These are phyloP conservation scores for Dactylellina sp. DNA, from an alignment of 2,329 filamentous ascomycete species.

Conservation along the genomic window DNA sequence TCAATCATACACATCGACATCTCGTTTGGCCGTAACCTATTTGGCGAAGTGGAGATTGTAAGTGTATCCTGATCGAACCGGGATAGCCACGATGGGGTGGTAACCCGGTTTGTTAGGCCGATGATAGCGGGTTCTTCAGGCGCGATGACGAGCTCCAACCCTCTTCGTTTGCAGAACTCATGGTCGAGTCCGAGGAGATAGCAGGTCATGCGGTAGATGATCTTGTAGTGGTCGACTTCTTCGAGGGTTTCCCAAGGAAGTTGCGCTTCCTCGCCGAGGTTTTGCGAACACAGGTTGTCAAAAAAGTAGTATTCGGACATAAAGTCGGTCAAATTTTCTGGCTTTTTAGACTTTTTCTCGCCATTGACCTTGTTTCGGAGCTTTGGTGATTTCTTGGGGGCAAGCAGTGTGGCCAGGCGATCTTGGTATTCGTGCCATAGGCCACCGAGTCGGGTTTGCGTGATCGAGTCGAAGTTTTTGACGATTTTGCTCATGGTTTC, in stretches of 20 bases:
- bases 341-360: constrained; percentile 11
- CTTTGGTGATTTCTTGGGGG: constrained; percentile 27
- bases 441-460: constrained; percentile 39
- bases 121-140: constrained; percentile 51
- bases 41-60: constrained; percentile 45
- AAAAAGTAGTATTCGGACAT: constrained; percentile 52
- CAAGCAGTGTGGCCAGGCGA: constrained; percentile 29
- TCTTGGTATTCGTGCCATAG: constrained; percentile 55
- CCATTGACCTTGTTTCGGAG: constrained; percentile 4
- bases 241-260: constrained; percentile 44
- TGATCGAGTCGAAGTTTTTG: constrained; percentile 43
- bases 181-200: constrained; percentile 54
- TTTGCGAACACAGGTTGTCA: constrained; percentile 51
- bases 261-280: constrained; percentile 39
- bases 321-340: constrained; percentile 37
- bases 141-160: constrained; percentile 48
- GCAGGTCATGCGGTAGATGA: constrained; percentile 44
- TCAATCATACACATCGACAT: constrained; percentile 53
- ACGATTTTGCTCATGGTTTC: constrained; percentile 43
- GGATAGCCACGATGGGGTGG: constrained; percentile 47
- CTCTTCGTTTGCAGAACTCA: constrained; percentile 33
- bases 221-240: constrained; percentile 43
- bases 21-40: constrained; percentile 21
- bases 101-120: constrained; percentile 52
- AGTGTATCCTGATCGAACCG: constrained; percentile 44